These are phyloP conservation scores for Cardamine occulta DNA, from an alignment of 345 rosid species.

Conservation along the genomic window DNA sequence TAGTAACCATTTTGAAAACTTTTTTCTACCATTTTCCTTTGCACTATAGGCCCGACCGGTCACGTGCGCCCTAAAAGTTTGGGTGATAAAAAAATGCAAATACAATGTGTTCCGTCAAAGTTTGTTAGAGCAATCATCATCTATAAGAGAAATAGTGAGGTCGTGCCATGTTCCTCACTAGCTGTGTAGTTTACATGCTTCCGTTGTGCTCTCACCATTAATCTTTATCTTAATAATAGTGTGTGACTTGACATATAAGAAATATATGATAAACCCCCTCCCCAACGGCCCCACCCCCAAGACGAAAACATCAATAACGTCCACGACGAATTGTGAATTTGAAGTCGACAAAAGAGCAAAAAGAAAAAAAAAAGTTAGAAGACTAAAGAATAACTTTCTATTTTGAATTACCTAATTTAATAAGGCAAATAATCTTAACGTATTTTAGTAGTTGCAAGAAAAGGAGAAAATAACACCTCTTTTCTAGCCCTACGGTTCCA, in stretches of 20 bases:
- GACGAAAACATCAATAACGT: too few relatives aligned
- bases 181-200: slow-evolving; percentile 39
- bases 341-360: neutral
- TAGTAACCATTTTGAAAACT: neutral
- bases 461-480: neutral
- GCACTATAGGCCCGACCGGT: neutral
- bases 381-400: neutral
- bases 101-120: neutral
- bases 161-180: slow-evolving; percentile 41
- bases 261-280: too few relatives aligned
- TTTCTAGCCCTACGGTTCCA: neutral
- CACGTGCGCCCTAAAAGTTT: neutral
- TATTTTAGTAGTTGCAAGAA: too few relatives aligned
- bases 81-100: neutral
- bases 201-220: slow-evolving; percentile 12
- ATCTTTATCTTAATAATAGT: neutral
- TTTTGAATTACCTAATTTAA: neutral
- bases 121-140: slow-evolving; percentile 21
- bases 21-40: neutral
- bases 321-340: neutral
- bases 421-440: neutral
- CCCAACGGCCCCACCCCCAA: too few relatives aligned
- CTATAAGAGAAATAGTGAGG: slow-evolving; percentile 20
- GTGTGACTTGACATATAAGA: neutral
- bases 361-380: neutral